A percentile compares a stretch with the other conserved stretches of the same genome.
These are phyloP conservation scores for Pigoraptor vietnamica DNA, from an alignment of 78 protist genomes.

Conservation along the genomic window DNA sequence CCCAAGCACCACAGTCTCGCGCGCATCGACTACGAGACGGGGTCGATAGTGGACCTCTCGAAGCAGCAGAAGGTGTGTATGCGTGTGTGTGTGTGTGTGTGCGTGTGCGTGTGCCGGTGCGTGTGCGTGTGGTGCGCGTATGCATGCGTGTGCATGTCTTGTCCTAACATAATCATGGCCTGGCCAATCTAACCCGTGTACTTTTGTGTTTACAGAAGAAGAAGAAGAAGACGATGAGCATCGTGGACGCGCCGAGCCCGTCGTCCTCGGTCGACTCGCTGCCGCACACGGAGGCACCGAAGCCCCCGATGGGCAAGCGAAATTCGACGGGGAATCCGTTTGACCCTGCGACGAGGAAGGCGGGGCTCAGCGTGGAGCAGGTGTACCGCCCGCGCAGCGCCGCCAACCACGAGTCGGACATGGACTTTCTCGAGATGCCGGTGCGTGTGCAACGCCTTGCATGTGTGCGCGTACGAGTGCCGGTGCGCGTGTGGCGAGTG, in stretches of 20 bases:
- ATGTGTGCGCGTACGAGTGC: not conserved
- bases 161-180: too few species aligned
- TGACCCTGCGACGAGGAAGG: not conserved
- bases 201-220: too few species aligned
- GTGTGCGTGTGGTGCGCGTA: too few species aligned
- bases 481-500: not conserved
- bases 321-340: not conserved
- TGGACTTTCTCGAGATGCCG: not conserved
- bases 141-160: too few species aligned
- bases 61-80: not conserved
- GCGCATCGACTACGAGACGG: not conserved
- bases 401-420: not conserved
- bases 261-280: too few species aligned
- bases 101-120: too few species aligned
- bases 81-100: too few species aligned
- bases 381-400: not conserved
- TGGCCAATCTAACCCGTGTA: too few species aligned
- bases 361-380: not conserved
- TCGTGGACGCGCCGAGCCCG: not conserved
- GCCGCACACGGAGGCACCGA: too few species aligned
- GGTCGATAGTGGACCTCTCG: not conserved
- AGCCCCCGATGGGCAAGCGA: too few species aligned
- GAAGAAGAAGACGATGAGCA: not conserved
- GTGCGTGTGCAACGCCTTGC: not conserved
- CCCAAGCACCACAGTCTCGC: not conserved